phyloP scores from a whole-genome alignment of 2,329 filamentous ascomycete genomes.

The Exophiala lecanii-corni region DNA sequence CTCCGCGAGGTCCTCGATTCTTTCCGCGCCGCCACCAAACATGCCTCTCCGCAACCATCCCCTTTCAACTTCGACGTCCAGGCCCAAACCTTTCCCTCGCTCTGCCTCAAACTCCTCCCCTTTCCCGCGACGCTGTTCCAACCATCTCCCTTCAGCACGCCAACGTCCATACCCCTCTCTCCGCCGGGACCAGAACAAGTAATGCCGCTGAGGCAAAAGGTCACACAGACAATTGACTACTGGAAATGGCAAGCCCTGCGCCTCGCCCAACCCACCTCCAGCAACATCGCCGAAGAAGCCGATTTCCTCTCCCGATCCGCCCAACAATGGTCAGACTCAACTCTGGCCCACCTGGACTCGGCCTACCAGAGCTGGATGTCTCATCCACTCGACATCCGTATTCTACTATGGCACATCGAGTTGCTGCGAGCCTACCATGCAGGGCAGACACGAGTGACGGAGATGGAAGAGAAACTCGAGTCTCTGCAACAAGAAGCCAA shows the following conservation, averaged over 20 bases:
- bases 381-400: slow-evolving; percentile 50
- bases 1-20: slow-evolving; percentile 77
- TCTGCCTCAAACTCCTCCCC: slow-evolving; percentile 76
- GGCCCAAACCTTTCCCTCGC: slow-evolving; percentile 76
- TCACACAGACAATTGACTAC: slow-evolving; percentile 62
- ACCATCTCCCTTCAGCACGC: slow-evolving; percentile 70
- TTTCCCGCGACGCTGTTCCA: slow-evolving; percentile 73
- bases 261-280: slow-evolving; percentile 19
- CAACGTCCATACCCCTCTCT: slow-evolving; percentile 74
- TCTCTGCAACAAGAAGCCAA: slow-evolving; percentile 45
- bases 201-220: slow-evolving; percentile 63
- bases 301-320: slow-evolving; percentile 34
- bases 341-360: slow-evolving; percentile 70
- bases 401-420: slow-evolving; percentile 44
- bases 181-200: slow-evolving; percentile 71
- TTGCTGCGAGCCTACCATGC: slow-evolving; percentile 44
- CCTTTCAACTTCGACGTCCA: slow-evolving; percentile 79
- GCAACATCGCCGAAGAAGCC: slow-evolving; percentile 30
- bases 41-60: slow-evolving; percentile 37
- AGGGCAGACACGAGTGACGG: slow-evolving; percentile 42
- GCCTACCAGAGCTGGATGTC: slow-evolving; percentile 73
- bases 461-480: slow-evolving; percentile 40
- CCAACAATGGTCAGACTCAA: slow-evolving; percentile 58
- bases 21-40: slow-evolving; percentile 65
- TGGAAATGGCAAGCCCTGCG: slow-evolving; percentile 53